phyloP scores from a whole-genome alignment of 129 eudicot genomes.

The Logfia minima region DNA sequence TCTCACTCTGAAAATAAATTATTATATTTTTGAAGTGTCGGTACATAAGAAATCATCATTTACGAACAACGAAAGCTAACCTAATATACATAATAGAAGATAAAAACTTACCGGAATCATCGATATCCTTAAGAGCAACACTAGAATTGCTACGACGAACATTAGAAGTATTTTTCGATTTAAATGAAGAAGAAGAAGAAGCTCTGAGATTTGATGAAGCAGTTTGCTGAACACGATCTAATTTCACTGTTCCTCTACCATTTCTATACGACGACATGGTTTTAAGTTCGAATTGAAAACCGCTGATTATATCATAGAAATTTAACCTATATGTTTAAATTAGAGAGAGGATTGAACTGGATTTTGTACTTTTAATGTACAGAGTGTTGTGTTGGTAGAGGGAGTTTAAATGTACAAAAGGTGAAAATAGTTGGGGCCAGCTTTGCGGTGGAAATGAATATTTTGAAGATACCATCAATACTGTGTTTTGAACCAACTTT shows the following conservation, averaged over 20 bases:
- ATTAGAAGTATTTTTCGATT: conserved; percentile 48
- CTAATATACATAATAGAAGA: not conserved
- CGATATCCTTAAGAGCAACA: conserved; percentile 23
- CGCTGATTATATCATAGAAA: not conserved
- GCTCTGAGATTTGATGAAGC: conserved; percentile 49
- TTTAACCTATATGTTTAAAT: not conserved
- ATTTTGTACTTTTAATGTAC: not conserved
- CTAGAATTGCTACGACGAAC: conserved; percentile 68
- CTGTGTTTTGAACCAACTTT: not conserved
- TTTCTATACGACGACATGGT: conserved; percentile 57
- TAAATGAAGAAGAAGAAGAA: conserved; percentile 57
- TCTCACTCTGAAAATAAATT: not conserved
- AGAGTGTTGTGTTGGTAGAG: not conserved
- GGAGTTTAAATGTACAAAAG: not conserved
- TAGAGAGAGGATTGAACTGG: not conserved
- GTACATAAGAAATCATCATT: conserved; percentile 17
- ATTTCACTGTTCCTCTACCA: conserved; percentile 47
- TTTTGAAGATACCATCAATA: not conserved
- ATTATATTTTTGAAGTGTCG: not conserved
- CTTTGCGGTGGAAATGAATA: not conserved
- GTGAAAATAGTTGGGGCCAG: not conserved
- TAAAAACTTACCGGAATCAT: conserved; percentile 57
- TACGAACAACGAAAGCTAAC: not conserved
- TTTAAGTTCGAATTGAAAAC: not conserved
- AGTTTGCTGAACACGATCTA: conserved; percentile 34